Evolutionary conservation across 306 rosid species (phyloP).

Genomic region (Sicyos edulis): DNA sequence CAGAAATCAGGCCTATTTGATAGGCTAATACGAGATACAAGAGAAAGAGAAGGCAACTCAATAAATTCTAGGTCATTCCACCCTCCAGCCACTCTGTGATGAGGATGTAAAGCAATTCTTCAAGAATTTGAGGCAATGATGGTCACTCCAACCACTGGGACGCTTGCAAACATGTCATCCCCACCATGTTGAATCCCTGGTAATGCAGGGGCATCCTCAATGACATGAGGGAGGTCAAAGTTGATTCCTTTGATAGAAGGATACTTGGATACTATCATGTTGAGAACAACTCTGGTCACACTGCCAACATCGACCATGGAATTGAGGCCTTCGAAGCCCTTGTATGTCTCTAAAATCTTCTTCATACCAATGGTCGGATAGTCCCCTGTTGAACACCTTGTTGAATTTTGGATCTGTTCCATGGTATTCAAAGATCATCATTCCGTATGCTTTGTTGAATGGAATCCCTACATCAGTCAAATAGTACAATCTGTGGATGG

Average conservation of each 20-base stretch:
- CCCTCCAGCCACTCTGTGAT: too few relatives aligned
- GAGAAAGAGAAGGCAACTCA: too few relatives aligned
- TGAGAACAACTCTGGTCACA: conserved; percentile 67
- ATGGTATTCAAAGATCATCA: conserved; percentile 82
- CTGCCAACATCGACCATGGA: conserved; percentile 89
- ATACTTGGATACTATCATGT: conserved; percentile 69
- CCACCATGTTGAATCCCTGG: conserved; percentile 90
- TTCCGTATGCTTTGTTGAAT: conserved; percentile 85
- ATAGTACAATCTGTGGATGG: conserved; percentile 63
- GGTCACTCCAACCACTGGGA: too few relatives aligned
- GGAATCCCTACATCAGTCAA: conserved; percentile 98
- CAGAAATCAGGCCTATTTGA: too few relatives aligned
- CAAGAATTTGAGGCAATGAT: too few relatives aligned
- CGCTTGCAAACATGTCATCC: conserved; percentile 98
- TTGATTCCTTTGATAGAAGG: conserved; percentile 74
- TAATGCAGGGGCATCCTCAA: conserved; percentile 64
- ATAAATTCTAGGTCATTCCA: too few relatives aligned
- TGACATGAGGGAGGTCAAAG: conserved; percentile 85
- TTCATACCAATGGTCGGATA: conserved; percentile 81
- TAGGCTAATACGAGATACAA: too few relatives aligned
- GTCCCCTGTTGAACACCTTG: conserved; percentile 80
- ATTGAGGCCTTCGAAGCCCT: conserved; percentile 68
- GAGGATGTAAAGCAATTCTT: too few relatives aligned
- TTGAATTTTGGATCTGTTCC: conserved; percentile 82
- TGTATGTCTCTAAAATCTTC: conserved; percentile 62